Base-by-base conservation (phyloP, 2,329 filamentous ascomycete species). In the Xylaria sp. region DNA sequence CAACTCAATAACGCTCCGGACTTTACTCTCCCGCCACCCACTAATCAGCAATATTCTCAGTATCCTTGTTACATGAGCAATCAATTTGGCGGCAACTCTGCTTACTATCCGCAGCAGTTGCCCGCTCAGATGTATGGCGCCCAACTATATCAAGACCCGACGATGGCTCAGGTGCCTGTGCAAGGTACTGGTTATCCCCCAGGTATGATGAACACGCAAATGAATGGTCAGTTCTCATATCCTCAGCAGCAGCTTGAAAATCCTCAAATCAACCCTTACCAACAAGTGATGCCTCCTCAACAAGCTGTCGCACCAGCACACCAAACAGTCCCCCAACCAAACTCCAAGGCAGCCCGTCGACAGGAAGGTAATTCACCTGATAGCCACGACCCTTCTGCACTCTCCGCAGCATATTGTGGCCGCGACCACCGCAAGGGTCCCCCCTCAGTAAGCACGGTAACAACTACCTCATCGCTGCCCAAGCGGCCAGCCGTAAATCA, bases 361-460 rank as follows among this genome's bases (percentile, higher is more conserved):
- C 3, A 28, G 28, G 28, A 28, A 44, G 15, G 13, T 15, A 6
- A 46, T 39, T 23, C 39, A 37, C 15, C 34, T 12, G 41, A 57
- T 7, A 6, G 5, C 15, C 10, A 1, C 18, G 39, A 48, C n/a
- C 13, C 51, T 2, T 65, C 28, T 2, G 1, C 61, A 12, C 54
- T 44, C 13, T 2, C 1, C 3, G 23, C 8, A 8, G 13, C 28
- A 20, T 34, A 63, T 8, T 13, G n/a, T 28, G 15, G 41, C 55
- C 62, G 0, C 58, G 41, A n/a, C 23, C 34, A 69, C 52, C 66
- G 66, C 63, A 50, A 39, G 32, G 15, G 54, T 4, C 70, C 63
- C 5, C 74, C 75, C 4, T 64, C 67, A 3, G 68, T 72, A 0
- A 48, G 61, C 9, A 54, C 73, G 8, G 18, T 52, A 12, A 55